phyloP scores from a whole-genome alignment of 106 monocot genomes.

The Acorus gramineus region DNA sequence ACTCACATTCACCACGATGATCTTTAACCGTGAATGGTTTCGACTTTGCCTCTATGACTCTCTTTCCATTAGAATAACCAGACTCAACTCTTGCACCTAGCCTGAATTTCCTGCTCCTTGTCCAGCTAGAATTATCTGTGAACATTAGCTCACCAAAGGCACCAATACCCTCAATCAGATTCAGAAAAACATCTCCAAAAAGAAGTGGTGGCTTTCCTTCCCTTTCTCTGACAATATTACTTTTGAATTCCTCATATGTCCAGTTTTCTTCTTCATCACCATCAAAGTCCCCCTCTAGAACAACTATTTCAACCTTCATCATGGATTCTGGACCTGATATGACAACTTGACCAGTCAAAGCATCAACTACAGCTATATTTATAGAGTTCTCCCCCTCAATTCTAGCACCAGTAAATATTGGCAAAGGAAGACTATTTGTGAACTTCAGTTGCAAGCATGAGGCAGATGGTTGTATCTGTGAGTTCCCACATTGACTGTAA shows the following conservation, averaged over 20 bases:
- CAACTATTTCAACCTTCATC: constrained; percentile 85
- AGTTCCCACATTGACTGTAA: constrained; percentile 53
- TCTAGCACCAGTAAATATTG: constrained; percentile 80
- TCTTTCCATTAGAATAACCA: constrained; percentile 47
- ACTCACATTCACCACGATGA: constrained; percentile 99
- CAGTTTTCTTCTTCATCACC: constrained; percentile 52
- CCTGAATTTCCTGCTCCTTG: constrained; percentile 81
- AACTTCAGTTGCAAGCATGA: constrained; percentile 69
- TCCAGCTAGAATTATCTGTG: constrained; percentile 99
- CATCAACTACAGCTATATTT: constrained; percentile 53
- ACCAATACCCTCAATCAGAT: constrained; percentile 56
- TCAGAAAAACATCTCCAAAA: constrained; percentile 51
- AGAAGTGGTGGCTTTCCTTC: constrained; percentile 75
- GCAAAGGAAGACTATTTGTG: constrained; percentile 61
- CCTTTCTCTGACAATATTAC: constrained; percentile 89
- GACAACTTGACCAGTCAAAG: constrained; percentile 34
- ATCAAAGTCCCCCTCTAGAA: constrained; percentile 95
- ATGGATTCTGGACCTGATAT: constrained; percentile 44
- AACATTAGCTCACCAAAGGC: constrained; percentile 68
- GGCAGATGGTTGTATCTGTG: constrained; percentile 37
- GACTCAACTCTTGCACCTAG: constrained; percentile 73
- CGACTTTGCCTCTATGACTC: constrained; percentile 72
- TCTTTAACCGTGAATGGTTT: constrained; percentile 91
- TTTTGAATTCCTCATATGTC: constrained; percentile 73
- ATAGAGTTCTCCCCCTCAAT: constrained; percentile 70